Conservation (phyloP, 345 rosid genomes). For the Lagerstroemia speciosa region DNA sequence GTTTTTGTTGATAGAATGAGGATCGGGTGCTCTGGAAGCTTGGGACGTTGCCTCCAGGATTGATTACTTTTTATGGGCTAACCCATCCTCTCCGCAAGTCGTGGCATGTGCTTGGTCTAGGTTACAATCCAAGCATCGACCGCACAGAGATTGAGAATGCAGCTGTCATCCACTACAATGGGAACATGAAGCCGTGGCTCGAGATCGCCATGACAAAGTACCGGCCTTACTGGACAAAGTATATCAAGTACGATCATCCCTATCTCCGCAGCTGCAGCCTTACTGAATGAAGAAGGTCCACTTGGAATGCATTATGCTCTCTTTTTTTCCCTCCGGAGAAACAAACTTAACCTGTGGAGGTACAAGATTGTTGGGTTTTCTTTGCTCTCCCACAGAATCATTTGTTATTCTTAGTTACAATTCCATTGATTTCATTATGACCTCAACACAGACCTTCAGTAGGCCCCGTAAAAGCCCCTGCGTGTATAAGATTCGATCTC, state of each 20-base stretch:
- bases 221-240: slow-evolving; percentile 80
- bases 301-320: neutral
- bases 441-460: neutral
- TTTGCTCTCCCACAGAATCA: neutral
- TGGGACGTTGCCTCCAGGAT: slow-evolving; percentile 97
- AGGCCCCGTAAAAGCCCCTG: neutral
- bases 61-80: slow-evolving; percentile 85
- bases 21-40: slow-evolving; percentile 94
- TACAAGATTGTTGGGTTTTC: neutral
- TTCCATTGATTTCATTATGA: neutral
- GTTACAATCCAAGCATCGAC: slow-evolving; percentile 86
- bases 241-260: slow-evolving; percentile 84
- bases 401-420: neutral
- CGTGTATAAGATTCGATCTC: neutral
- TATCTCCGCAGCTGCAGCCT: slow-evolving; percentile 74
- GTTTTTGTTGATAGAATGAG: slow-evolving; percentile 56
- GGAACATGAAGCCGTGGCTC: slow-evolving; percentile 99
- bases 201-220: slow-evolving; percentile 96
- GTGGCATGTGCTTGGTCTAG: slow-evolving; percentile 98
- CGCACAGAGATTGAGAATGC: slow-evolving; percentile 76
- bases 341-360: neutral
- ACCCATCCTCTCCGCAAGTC: slow-evolving; percentile 81
- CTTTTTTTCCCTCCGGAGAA: neutral
- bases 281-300: slow-evolving; percentile 31
- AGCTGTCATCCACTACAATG: slow-evolving; percentile 92